Base-by-base conservation (phyloP, 1,284 basidiomycete species). In the Boletus mariae region DNA sequence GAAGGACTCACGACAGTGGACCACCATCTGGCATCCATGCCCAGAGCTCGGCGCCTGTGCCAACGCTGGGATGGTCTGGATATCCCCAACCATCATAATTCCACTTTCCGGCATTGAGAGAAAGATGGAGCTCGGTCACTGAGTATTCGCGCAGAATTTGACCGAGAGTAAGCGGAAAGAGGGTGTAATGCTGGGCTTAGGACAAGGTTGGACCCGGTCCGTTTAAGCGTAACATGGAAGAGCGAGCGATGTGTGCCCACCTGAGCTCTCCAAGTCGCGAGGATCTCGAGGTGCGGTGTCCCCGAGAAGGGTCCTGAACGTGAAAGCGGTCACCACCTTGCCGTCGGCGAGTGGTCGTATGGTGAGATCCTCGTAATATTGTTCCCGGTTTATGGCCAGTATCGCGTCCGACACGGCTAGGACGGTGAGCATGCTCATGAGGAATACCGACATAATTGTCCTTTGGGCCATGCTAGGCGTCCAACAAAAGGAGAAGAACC, bases 101-200 rank as follows among this genome's bases (percentile, higher is more conserved):
- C 95, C 95, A 98, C 58, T 87, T 87, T 9, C 95, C 95, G 10
- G 92, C 84, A 57, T 94, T 95, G 52, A 98, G 79, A 11, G 86
- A 84, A 1, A 98, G 80, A 60, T 94, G 90, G 13, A 98, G 78
- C 61, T 96, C 92, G 0, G 90, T 85, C 23, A 95, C 84, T 1
- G 86, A 83, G 66, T 92, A 90, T 66, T 90, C 83, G 53, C 87
- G 84, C 25, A 97, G 75, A 17, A 97, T 87, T 66, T 97, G 90
- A 3, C 94, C 86, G 15, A 98, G 76, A 0, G 87, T 77, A 8
- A 96, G 82, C 0, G 95, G 94, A 49, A 97, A 91, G 10, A 97
- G 70, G 1, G 82, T 82, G 62, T 93, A 92, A 64, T 94, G 91
- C 65, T 91, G 90, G 48, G 83, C 87, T 85, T 57, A 4, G 26